phyloP scores from a whole-genome alignment of 2,329 filamentous ascomycete genomes.

The Arthrinium phaeospermum region DNA sequence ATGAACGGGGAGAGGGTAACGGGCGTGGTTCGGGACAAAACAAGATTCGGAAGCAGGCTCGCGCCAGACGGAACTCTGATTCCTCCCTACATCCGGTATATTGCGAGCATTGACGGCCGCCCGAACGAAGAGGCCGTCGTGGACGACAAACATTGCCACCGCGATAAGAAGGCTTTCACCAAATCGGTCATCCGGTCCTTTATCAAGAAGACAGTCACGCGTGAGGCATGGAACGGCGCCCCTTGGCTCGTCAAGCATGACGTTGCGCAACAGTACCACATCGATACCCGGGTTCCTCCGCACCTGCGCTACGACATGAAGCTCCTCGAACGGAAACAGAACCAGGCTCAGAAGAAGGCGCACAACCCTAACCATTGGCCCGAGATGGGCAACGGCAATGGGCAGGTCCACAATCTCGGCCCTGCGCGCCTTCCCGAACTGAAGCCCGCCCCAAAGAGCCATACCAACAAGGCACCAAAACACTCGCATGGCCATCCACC shows the following conservation, averaged over 20 bases:
- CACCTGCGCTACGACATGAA: slow-evolving; percentile 84
- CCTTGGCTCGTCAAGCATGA: slow-evolving; percentile 93
- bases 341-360: slow-evolving; percentile 66
- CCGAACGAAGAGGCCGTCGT: slow-evolving; percentile 77
- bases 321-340: slow-evolving; percentile 76
- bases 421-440: slow-evolving; percentile 71
- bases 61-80: slow-evolving; percentile 72
- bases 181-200: slow-evolving; percentile 94
- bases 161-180: slow-evolving; percentile 90
- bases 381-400: slow-evolving; percentile 27
- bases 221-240: slow-evolving; percentile 94
- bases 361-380: slow-evolving; percentile 46
- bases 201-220: slow-evolving; percentile 90
- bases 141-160: slow-evolving; percentile 80
- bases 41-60: slow-evolving; percentile 69
- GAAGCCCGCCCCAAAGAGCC: slow-evolving; percentile 74
- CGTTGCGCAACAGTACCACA: slow-evolving; percentile 82
- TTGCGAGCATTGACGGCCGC: slow-evolving; percentile 74
- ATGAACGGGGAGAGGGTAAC: slow-evolving; percentile 71
- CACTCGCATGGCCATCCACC: slow-evolving; percentile 46
- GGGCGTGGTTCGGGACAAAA: slow-evolving; percentile 84
- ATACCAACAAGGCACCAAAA: slow-evolving; percentile 61
- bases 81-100: slow-evolving; percentile 77
- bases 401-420: slow-evolving; percentile 44
- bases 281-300: slow-evolving; percentile 84